Evolutionary conservation across 306 rosid species (phyloP), one percentile per base, ranked within the genome.

Genomic region (Vigna unguiculata): DNA sequence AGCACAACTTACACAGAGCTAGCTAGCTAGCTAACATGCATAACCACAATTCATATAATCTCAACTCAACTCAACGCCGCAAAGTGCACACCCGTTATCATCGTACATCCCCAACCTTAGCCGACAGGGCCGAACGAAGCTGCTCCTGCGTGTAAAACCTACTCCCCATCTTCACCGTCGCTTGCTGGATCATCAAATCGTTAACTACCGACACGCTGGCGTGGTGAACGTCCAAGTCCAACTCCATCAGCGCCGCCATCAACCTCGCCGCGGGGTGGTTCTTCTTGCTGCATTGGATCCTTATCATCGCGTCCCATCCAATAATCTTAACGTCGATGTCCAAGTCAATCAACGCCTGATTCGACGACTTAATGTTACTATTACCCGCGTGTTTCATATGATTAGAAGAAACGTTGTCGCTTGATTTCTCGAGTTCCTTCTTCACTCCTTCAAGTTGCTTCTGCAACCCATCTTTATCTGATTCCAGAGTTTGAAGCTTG

Each of bases 251-350:
- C 16, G 99, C 97, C 3, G 92, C 88, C 99, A 92, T 92, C 67
- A 95, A 43, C 72, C 86, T 84, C 1, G 99, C 97, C 0, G 97
- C 97, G 0, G 97, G 99, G 84, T 95, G 97, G 86, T 91, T 95
- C 83, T 91, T 87, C 92, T 87, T 90, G 57, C 88, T 86, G 25
- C 96, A 90, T 57, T 95, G 97, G 43, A 95, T 82, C 69, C 96
- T 84, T 59, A 95, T 89, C 97, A 93, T 95, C 0, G 93, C 97
- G 25, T 95, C 99, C 97, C 97, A 89, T 3, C 97, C 96, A 2
- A 95, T 91, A 24, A 92, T 92, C 90, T 92, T 95, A 46, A 95
- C 99, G 9, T 95, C 97, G 1, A 95, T 88, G 0, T 95, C 97
- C 71, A 88, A 76, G 66, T 95, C 96, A 2, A 85, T 71, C 7